Conservation (phyloP, 352 stramenopile genomes). For the Phytophthora pistaciae region DNA sequence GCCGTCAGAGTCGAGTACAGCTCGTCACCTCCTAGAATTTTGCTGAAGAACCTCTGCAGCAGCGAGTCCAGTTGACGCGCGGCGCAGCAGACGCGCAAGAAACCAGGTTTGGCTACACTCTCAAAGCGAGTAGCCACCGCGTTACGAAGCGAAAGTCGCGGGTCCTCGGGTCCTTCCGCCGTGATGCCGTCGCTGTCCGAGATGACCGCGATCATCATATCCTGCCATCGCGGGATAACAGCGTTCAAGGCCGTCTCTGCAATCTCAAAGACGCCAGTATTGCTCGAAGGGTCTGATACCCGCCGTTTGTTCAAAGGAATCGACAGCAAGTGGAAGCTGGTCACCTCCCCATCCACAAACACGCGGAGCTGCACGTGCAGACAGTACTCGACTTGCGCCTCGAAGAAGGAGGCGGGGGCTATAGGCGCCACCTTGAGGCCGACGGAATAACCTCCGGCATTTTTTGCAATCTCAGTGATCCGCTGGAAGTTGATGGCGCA, state of each 20-base stretch:
- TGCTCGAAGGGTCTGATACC: conserved; percentile 19
- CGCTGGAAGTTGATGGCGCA: conserved; percentile 40
- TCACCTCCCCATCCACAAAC: conserved; percentile 31
- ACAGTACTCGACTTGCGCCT: conserved; percentile 37
- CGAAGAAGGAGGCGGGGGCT: conserved; percentile 22
- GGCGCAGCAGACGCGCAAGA: conserved; percentile 30
- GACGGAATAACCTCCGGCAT: conserved; percentile 21
- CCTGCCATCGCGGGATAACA: conserved; percentile 27
- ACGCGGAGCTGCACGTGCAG: conserved; percentile 36
- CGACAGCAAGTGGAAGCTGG: conserved; percentile 33
- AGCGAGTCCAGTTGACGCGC: conserved; percentile 25
- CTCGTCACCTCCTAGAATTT: conserved; percentile 23
- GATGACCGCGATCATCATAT: conserved; percentile 29
- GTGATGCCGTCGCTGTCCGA: conserved; percentile 28
- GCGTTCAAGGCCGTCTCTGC: conserved; percentile 27
- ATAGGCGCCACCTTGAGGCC: conserved; percentile 30
- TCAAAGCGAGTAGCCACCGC: conserved; percentile 34
- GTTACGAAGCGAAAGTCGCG: conserved; percentile 27
- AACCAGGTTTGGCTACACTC: conserved; percentile 24
- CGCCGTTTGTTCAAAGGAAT: conserved; percentile 37
- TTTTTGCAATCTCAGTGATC: conserved; percentile 26
- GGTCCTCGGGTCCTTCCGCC: conserved; percentile 13
- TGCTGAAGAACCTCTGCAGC: conserved; percentile 36
- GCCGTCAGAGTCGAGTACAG: conserved; percentile 31
- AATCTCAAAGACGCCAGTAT: conserved; percentile 33